Conservation (phyloP, 169 alveolate genomes). For the Eimeria zaria region DNA sequence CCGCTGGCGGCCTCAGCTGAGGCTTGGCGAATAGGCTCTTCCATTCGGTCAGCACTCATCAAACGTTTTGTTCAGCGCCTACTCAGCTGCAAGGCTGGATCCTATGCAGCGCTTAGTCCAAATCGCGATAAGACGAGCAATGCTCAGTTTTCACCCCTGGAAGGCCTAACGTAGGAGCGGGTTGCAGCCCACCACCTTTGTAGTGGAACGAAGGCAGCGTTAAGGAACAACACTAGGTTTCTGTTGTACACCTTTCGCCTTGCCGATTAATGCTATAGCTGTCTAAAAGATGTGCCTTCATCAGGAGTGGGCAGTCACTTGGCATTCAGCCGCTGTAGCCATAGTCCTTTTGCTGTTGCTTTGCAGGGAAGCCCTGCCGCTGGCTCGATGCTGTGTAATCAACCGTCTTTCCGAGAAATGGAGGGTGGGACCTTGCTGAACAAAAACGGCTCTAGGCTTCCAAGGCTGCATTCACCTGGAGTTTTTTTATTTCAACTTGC, state of each 20-base stretch:
- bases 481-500: not conserved
- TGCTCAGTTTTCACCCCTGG: not conserved
- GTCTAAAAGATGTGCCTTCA: not conserved
- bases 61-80: not conserved
- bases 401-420: not conserved
- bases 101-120: not conserved
- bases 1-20: slow-evolving; percentile 5
- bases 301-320: slow-evolving; percentile 7
- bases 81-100: not conserved
- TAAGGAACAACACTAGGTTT: not conserved
- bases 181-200: slow-evolving; percentile 12
- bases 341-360: not conserved
- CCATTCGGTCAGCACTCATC: slow-evolving; percentile 16
- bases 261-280: not conserved
- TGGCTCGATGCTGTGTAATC: not conserved
- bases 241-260: not conserved
- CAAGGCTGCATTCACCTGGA: not conserved
- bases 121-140: not conserved
- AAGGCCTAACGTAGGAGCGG: not conserved
- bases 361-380: not conserved
- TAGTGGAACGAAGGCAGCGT: not conserved
- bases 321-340: not conserved
- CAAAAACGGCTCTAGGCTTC: not conserved
- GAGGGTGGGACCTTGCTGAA: not conserved
- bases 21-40: slow-evolving; percentile 32